Base-by-base conservation (phyloP, 106 monocot species). In the Allium cepa region DNA sequence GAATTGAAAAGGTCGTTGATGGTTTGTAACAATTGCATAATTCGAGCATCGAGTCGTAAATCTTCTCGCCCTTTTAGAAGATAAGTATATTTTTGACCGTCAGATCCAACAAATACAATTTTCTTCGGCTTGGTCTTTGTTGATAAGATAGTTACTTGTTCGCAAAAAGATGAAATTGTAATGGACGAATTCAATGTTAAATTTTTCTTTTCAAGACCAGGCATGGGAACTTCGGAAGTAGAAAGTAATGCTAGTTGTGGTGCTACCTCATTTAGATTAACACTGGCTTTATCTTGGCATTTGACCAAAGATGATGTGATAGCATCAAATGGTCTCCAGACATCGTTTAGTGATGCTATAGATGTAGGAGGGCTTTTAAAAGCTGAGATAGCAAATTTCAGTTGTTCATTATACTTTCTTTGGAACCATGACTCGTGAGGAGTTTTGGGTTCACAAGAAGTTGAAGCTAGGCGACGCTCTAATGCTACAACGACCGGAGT, bases 41-140 rank as follows among this genome's bases (percentile, higher is more conserved):
- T 87, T 74, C 93, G 82, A 26, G 99, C 89, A 90, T 99, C 99
- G 69, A 99, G 93, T 22, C 99, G 89, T 69, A 99, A 82, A 81
- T 99, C 99, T 75, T 99, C 99, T 62, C 92, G 80, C 17, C 99
- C 99, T 66, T 99, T 99, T 62, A 99, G 90, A 81, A 99, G 99
- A 72, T 99, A 99, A 1, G 87, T 84, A 66, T 93, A 85, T 65
- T 85, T 90, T 46, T 90, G 80, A 28, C 93, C 99, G 76, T 99
- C 87, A 51, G 99, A 93, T 70, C 99, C 99, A 64, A 72, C 66
- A 57, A 99, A 77, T 58, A 83, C 79, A 57, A 99, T 77, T 71
- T 99, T 99, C 75, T 99, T 99, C 46, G 99, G 93, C 69, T 77
- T 89, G 71, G 99, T 99, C 79, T 99, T 99, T 73, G 99, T 99